A percentile compares a stretch with the other conserved stretches of the same genome.
Evolutionary conservation across 768 basidiomycete species (phyloP).

Genomic region (Mycena latifolia): DNA sequence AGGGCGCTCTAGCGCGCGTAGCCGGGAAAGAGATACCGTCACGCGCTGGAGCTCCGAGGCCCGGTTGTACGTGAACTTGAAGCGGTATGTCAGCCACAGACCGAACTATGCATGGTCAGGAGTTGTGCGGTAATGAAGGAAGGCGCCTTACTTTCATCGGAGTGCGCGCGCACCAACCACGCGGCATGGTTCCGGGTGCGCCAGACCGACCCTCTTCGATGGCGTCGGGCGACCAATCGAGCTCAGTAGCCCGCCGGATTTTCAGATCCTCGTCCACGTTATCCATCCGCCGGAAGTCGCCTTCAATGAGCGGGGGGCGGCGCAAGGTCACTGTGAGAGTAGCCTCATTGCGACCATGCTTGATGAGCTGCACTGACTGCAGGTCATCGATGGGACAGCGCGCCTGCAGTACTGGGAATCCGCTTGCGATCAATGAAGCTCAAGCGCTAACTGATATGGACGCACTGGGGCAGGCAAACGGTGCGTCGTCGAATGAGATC

Average conservation of each 20-base stretch:
- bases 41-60: conserved; percentile 21
- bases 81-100: conserved; percentile 34
- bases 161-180: background rate
- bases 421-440: background rate
- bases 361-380: conserved; percentile 21
- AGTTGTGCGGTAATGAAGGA: background rate
- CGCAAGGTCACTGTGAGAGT: conserved; percentile 30
- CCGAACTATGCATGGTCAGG: conserved; percentile 23
- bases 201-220: conserved; percentile 13
- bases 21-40: conserved; percentile 20
- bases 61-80: conserved; percentile 12
- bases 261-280: background rate
- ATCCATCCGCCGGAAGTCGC: conserved; percentile 23
- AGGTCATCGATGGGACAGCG: conserved; percentile 28
- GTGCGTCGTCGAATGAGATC: conserved; percentile 21
- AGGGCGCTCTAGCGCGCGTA: conserved; percentile 27
- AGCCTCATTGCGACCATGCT: background rate
- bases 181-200: conserved; percentile 22
- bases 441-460: background rate
- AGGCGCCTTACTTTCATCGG: conserved; percentile 33
- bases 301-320: conserved; percentile 32
- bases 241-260: conserved; percentile 29
- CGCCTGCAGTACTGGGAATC: conserved; percentile 20
- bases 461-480: conserved; percentile 22
- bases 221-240: conserved; percentile 31